phyloP scores from a whole-genome alignment of 2,329 filamentous ascomycete species.

The Clonostachys byssicola region DNA sequence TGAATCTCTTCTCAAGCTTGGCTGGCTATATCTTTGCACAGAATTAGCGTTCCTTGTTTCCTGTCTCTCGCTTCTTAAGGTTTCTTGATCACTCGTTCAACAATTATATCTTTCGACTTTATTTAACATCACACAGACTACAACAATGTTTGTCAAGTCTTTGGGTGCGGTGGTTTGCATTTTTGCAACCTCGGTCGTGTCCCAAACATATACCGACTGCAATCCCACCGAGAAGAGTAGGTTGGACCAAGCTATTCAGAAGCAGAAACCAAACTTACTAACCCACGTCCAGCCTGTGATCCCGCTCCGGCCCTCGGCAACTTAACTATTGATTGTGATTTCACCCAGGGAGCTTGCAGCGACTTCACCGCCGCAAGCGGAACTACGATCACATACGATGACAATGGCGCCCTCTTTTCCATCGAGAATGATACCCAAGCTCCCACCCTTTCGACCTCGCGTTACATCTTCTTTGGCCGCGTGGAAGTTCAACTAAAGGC shows the following conservation, averaged over 20 bases:
- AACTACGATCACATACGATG: constrained; percentile 42
- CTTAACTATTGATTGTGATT: constrained; percentile 58
- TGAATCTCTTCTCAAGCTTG: no score
- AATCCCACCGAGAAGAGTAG: constrained; percentile 48
- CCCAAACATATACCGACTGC: constrained; percentile 51
- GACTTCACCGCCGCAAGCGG: constrained; percentile 41
- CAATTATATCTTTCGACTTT: no score
- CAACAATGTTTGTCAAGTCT: no score
- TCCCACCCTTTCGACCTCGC: constrained; percentile 70
- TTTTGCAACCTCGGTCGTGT: no score
- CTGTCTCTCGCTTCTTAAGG: no score
- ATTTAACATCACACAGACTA: no score
- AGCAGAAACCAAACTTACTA: no score
- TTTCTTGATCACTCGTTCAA: no score
- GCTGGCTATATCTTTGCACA: no score
- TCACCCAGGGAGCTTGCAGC: constrained; percentile 66
- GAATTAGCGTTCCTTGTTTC: no score
- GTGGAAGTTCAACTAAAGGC: constrained; percentile 77
- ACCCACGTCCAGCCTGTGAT: constrained; percentile 53
- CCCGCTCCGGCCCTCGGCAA: constrained; percentile 72
- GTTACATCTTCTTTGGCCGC: constrained; percentile 96
- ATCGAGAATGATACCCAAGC: constrained; percentile 65
- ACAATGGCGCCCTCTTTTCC: constrained; percentile 50
- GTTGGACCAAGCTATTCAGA: constrained; percentile 2
- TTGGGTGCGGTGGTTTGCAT: no score